Base-by-base conservation (phyloP, 2,329 filamentous ascomycete genomes). In the Metarhizium guizhouense region DNA sequence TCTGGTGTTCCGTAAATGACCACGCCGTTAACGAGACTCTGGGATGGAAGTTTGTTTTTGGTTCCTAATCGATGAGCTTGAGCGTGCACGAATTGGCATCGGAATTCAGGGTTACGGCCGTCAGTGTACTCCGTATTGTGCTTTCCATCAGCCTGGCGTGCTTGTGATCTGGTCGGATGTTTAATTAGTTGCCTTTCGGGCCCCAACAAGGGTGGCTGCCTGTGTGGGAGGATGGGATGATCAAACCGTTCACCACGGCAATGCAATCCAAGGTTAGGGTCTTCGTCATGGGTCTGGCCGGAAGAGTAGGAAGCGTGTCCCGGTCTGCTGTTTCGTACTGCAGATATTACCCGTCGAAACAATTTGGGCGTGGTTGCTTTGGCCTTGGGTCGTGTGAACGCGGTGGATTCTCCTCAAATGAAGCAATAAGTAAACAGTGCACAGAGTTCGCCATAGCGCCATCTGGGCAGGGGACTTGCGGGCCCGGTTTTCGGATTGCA, bases 391-490 rank as follows among this genome's bases (percentile, higher is more conserved):
- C 54, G 47, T 45, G 42, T 45, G 40, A 43, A 14, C 14, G 42
- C 42, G 34, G 54, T 56, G 50, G 54, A 25, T 55, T 55, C 34
- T 55, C 20, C 18, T 52, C 32, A 47, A 50, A 56, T 53, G 54
- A 53, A 53, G 54, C 51, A 51, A 54, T 53, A 38, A 40, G 51
- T 38, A 47, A 54, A 53, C 34, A 53, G 40, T 38, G 29, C 55
- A 56, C 55, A 53, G 47, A 20, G 42, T 25, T 18, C 20, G 2
- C 42, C 42, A 45, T 6, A 47, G 42, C 51, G 49, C 43, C 54
- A 29, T 56, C 20, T 52, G 49, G 54, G 50, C 50, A 52, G 52
- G 32, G 48, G 54, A 45, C 30, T 48, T 49, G 47, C 20, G 53
- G 47, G 25, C 32, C 53, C 20, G 14, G 11, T 25, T 18, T 6